Conservation (phyloP, 805 yeast genomes). For the Ogataea nakhonphanomensis region DNA sequence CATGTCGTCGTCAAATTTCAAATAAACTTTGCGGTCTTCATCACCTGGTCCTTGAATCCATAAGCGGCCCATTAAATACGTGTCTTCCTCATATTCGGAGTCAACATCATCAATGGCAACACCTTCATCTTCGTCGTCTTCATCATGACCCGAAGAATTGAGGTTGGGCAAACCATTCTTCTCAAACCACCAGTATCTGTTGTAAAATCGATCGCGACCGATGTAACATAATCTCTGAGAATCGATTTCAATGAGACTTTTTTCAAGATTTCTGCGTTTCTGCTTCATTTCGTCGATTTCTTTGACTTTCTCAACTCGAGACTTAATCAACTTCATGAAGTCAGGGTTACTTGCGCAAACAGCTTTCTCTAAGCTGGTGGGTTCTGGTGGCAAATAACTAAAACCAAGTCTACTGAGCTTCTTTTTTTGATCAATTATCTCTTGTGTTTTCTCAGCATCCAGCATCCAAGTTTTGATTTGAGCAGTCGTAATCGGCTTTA, state of each 20-base stretch:
- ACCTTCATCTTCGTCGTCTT: conserved; percentile 29
- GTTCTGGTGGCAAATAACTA: conserved; percentile 27
- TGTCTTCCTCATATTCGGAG: conserved; percentile 48
- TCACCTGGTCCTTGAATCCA: conserved; percentile 81
- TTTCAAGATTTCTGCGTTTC: conserved; percentile 54
- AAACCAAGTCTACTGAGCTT: conserved; percentile 28
- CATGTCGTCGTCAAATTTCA: conserved; percentile 38
- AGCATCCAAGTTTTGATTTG: conserved; percentile 21
- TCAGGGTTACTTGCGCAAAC: conserved; percentile 40
- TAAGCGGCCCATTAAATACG: conserved; percentile 39
- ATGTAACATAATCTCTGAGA: conserved; percentile 70
- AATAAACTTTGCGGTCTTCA: conserved; percentile 35
- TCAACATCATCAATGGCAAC: conserved; percentile 40
- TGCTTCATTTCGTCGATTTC: conserved; percentile 45
- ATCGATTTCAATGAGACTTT: conserved; percentile 63
- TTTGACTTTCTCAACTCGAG: conserved; percentile 39
- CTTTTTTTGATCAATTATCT: conserved; percentile 20
- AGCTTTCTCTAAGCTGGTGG: conserved; percentile 34
- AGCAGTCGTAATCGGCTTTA: conserved; percentile 27
- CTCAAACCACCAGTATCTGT: conserved; percentile 96
- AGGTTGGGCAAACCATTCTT: conserved; percentile 68
- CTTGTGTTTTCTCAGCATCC: conserved; percentile 22
- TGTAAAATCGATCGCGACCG: conserved; percentile 81
- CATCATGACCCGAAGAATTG: conserved; percentile 18
- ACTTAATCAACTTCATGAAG: conserved; percentile 41